Evolutionary conservation across 2,329 filamentous ascomycete genomes (phyloP), one percentile per base, ranked within the genome.

Genomic region (Cucurbitaria berberidis): DNA sequence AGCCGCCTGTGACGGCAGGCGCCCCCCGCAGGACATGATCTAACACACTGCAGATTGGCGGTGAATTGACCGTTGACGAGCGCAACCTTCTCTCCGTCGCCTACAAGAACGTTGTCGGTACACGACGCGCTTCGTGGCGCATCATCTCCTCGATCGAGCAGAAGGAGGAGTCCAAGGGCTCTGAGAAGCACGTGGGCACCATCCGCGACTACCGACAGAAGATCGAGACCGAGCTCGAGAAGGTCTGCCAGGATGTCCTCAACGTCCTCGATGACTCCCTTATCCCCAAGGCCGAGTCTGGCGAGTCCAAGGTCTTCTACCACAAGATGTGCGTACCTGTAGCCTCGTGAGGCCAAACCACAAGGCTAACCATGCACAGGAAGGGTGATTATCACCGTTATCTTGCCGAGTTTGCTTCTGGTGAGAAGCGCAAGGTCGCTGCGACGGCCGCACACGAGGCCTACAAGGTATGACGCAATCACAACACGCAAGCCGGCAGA

Each of bases 71-170:
- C 60, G 86, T 88, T 63, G 86, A 88, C 72, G 86, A 88, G 79
- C 85, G 86, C 76, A 98, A 98, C 84, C 90, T 99, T 64, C 89
- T 99, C 67, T 96, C 91, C 66, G 95, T 98, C 74, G 93, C 93
- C 78, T 99, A 99, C 89, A 99, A 99, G 90, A 99, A 99, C 82
- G 95, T 99, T 59, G 91, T 99, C 74, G 93, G 95, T 74, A 96
- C 95, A 76, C 89, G 93, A 80, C 93, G 95, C 87, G 93, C 93
- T 76, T 97, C 92, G 73, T 99, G 93, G 93, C 89, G 93, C 82
- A 98, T 99, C 82, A 96, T 99, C 82, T 96, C 93, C 77, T 98
- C 95, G 77, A 98, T 99, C 81, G 93, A 98, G 85, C 93, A 98
- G 82, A 98, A 98, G 89, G 93, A 98, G 85, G 93, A 98, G 83